These are phyloP conservation scores for Colletotrichum siamense DNA, from an alignment of 2,329 filamentous ascomycete genomes.

Conservation along the genomic window DNA sequence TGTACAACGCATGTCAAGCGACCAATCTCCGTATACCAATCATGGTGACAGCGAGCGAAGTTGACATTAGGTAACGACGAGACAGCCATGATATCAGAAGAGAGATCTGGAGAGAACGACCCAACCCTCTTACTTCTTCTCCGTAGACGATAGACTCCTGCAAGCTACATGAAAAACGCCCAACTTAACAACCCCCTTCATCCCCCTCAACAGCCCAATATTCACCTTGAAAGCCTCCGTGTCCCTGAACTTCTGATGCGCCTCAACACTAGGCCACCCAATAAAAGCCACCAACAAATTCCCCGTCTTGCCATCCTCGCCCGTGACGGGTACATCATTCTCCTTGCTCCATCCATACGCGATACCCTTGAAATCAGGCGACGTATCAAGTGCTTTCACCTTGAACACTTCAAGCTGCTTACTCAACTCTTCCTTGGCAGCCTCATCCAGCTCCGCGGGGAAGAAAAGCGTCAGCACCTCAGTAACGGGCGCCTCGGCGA, in stretches of 20 bases:
- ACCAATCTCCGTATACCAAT: too few relatives aligned
- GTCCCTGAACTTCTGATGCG: constrained; percentile 39
- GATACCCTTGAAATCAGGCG: background rate
- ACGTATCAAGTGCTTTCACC: constrained; percentile 7
- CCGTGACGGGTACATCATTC: constrained; percentile 32
- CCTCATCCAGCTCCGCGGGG: constrained; percentile 6
- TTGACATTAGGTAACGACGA: too few relatives aligned
- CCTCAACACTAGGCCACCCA: constrained; percentile 43
- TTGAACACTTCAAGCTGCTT: constrained; percentile 10
- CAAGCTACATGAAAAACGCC: background rate
- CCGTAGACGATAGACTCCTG: background rate
- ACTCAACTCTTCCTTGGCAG: background rate
- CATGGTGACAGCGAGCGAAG: too few relatives aligned
- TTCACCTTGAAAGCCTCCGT: constrained; percentile 38
- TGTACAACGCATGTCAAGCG: too few relatives aligned
- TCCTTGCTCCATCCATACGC: constrained; percentile 35
- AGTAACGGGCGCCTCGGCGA: background rate
- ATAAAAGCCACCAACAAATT: constrained; percentile 32
- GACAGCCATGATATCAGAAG: too few relatives aligned
- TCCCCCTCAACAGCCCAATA: constrained; percentile 26
- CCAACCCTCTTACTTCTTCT: background rate
- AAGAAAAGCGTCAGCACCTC: constrained; percentile 21
- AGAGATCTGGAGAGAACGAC: background rate
- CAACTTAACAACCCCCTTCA: background rate
- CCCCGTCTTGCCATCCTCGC: constrained; percentile 31